Evolutionary conservation across 495 filamentous ascomycete genomes (phyloP).

Genomic region (Bryoglossum gracile): DNA sequence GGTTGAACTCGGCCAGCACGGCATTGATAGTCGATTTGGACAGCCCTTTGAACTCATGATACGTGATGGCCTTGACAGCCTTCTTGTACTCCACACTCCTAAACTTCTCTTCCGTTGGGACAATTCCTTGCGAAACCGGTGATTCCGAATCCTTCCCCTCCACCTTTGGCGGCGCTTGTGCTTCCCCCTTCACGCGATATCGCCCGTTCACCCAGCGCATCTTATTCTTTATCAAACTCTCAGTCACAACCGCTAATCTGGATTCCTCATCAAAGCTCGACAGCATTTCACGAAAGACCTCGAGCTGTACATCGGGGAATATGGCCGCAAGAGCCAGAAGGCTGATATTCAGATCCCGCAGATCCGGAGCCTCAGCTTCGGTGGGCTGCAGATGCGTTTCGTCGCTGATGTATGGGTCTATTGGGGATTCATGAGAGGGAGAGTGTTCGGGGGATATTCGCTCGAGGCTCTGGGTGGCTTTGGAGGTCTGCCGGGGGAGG

Average conservation of each 20-base stretch:
- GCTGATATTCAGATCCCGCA: constrained; percentile 66
- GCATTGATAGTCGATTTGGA: constrained; percentile 74
- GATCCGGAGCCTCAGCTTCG: constrained; percentile 43
- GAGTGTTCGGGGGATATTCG: constrained; percentile 13
- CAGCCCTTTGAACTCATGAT: constrained; percentile 77
- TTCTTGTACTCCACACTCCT: constrained; percentile 63
- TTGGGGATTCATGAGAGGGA: constrained; percentile 12
- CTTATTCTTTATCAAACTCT: constrained; percentile 72
- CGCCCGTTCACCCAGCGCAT: constrained; percentile 67
- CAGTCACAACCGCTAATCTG: constrained; percentile 74
- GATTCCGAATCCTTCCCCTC: constrained; percentile 7
- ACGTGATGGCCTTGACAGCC: constrained; percentile 53
- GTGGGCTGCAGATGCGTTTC: constrained; percentile 36
- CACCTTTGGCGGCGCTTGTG: constrained; percentile 25
- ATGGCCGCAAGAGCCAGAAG: constrained; percentile 64
- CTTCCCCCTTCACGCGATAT: constrained; percentile 59
- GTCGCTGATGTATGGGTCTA: constrained; percentile 36
- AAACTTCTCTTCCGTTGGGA: constrained; percentile 67
- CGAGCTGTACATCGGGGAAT: constrained; percentile 81
- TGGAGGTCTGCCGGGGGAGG: background rate
- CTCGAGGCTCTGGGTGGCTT: constrained; percentile 2
- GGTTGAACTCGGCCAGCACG: constrained; percentile 86
- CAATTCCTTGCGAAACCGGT: constrained; percentile 25
- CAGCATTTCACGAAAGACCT: constrained; percentile 91
- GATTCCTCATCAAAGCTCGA: constrained; percentile 74